Percentiles rank a stretch among this genome's conserved stretches.
Evolutionary conservation across 495 filamentous ascomycete species (phyloP).

Genomic region (Podospora bellae-mahoneyi): DNA sequence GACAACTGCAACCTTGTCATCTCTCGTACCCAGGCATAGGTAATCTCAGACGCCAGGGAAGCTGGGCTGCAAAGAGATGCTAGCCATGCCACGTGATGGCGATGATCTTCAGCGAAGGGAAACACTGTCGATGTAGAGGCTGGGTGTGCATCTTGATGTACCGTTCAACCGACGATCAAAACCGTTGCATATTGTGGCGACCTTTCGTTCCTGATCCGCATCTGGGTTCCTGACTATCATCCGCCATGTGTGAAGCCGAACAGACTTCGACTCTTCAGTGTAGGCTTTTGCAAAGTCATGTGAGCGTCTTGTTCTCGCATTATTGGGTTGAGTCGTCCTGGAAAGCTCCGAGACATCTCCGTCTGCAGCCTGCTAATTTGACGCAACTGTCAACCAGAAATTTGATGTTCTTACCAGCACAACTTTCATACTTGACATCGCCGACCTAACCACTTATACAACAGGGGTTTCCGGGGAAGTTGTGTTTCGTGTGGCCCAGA

Average conservation of each 20-base stretch:
- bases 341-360: conserved; percentile 21
- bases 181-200: conserved; percentile 1
- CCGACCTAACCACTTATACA: conserved; percentile 14
- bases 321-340: neutral
- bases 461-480: conserved; percentile 10
- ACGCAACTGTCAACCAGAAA: neutral
- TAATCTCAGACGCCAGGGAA: conserved; percentile 6
- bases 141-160: too few species aligned
- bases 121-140: neutral
- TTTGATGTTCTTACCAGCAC: neutral
- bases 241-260: conserved; percentile 6
- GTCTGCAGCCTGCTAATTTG: neutral
- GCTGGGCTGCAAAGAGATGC: conserved; percentile 7
- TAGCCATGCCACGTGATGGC: conserved; percentile 15
- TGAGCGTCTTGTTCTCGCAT: neutral
- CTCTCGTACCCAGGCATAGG: neutral
- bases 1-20: conserved; percentile 1
- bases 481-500: conserved; percentile 12
- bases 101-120: neutral
- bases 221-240: conserved; percentile 15
- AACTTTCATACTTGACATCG: conserved; percentile 12
- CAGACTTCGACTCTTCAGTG: neutral
- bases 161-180: conserved; percentile 1
- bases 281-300: neutral
- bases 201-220: conserved; percentile 16